Conservation (phyloP, 148 eudicot genomes). For the Spergularia marina region DNA sequence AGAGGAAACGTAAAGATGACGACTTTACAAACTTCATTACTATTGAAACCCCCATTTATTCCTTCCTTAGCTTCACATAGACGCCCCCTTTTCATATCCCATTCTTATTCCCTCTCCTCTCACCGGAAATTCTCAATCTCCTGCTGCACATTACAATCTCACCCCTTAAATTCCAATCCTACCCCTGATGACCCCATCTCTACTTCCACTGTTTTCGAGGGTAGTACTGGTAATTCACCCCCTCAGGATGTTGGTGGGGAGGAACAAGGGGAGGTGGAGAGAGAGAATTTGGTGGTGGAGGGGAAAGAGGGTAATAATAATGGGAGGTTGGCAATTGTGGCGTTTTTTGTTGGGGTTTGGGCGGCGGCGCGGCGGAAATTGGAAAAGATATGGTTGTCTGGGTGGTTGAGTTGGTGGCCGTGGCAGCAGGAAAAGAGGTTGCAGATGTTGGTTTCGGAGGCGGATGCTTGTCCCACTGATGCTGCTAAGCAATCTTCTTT, state of each 20-base stretch:
- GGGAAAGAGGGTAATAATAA: constrained; percentile 2
- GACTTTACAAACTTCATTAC: constrained; percentile 65
- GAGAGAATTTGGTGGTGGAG: constrained; percentile 19
- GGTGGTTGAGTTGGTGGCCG: constrained; percentile 81
- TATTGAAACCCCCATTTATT: constrained; percentile 42
- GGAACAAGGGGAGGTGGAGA: neutral
- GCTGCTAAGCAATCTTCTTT: constrained; percentile 65
- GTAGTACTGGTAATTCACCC: constrained; percentile 2
- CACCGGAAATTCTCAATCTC: constrained; percentile 22
- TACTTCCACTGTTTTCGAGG: neutral
- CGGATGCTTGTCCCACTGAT: constrained; percentile 81
- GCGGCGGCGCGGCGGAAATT: constrained; percentile 36
- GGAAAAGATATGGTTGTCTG: constrained; percentile 50
- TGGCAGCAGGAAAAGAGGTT: constrained; percentile 70
- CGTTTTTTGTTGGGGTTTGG: constrained; percentile 63
- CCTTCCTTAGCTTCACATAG: constrained; percentile 19
- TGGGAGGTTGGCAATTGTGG: constrained; percentile 47
- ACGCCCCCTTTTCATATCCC: constrained; percentile 25
- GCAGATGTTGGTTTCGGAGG: constrained; percentile 60
- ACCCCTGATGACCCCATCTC: constrained; percentile 19
- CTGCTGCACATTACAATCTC: constrained; percentile 36
- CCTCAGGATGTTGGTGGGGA: constrained; percentile 7
- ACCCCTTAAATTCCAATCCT: constrained; percentile 23
- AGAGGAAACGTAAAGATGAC: constrained; percentile 31
- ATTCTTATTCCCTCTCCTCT: constrained; percentile 15